These are phyloP conservation scores for Oryza meyeriana DNA, from an alignment of 176 grass and related monocot species.

Conservation along the genomic window DNA sequence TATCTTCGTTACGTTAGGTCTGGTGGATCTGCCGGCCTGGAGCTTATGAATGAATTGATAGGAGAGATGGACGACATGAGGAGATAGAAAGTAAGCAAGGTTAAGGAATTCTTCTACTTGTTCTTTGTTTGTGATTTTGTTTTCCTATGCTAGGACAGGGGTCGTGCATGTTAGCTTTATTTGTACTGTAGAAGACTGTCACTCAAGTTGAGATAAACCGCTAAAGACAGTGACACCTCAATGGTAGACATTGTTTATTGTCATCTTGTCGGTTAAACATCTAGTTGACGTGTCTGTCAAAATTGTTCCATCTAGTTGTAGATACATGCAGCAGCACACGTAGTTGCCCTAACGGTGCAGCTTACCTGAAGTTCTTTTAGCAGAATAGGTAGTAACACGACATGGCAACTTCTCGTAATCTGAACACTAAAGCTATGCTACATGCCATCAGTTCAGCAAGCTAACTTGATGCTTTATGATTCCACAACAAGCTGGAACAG, in stretches of 20 bases:
- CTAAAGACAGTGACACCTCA: slow-evolving; percentile 1
- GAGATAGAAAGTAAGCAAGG: neutral
- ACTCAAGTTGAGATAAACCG: slow-evolving; percentile 16
- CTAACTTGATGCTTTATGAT: neutral
- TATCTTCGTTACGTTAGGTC: neutral
- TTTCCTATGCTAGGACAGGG: slow-evolving; percentile 28
- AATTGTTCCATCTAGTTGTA: neutral
- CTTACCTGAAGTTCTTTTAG: neutral
- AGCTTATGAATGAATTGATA: slow-evolving; percentile 29
- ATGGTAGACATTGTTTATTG: slow-evolving; percentile 8
- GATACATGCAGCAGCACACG: neutral
- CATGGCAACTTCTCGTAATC: neutral
- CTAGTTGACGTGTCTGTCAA: neutral
- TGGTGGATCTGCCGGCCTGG: neutral
- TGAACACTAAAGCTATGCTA: neutral
- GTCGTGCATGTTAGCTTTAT: slow-evolving; percentile 41
- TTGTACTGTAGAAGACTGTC: slow-evolving; percentile 26
- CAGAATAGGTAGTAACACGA: neutral
- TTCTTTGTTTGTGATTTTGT: slow-evolving; percentile 1
- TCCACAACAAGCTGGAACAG: slow-evolving; percentile 12
- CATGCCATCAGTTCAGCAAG: neutral
- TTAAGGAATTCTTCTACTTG: slow-evolving; percentile 5
- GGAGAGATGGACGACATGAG: slow-evolving; percentile 3
- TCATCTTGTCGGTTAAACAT: slow-evolving; percentile 10
- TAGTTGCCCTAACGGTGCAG: neutral